These are phyloP conservation scores for Mrakia frigida DNA, from an alignment of 768 basidiomycete genomes.

Conservation along the genomic window DNA sequence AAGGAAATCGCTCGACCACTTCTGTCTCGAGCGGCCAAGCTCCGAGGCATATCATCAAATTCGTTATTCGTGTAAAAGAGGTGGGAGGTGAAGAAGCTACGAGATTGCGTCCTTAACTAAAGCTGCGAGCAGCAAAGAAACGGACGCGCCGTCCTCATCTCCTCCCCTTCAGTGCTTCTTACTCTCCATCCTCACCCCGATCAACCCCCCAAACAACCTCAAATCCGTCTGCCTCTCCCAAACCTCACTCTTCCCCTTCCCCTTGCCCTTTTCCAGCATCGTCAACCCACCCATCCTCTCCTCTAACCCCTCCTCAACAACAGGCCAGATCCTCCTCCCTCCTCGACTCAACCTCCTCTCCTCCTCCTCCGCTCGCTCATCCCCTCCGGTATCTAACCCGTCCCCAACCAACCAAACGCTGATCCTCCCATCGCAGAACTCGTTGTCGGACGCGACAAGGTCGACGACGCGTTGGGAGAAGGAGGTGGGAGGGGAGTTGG, in stretches of 20 bases:
- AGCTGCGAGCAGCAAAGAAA: too few species aligned
- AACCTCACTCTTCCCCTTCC: conserved; percentile 16
- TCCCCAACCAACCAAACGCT: conserved; percentile 31
- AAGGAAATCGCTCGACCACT: too few species aligned
- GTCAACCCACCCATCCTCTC: not conserved
- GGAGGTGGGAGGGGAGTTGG: not conserved
- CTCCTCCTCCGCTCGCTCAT: not conserved
- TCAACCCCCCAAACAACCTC: conserved; percentile 37
- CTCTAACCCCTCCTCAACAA: not conserved
- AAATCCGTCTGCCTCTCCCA: conserved; percentile 40
- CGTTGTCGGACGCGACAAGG: conserved; percentile 29
- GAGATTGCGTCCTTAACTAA: too few species aligned
- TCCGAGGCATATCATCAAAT: too few species aligned
- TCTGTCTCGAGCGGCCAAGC: too few species aligned
- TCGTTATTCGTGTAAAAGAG: too few species aligned
- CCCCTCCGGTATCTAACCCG: conserved; percentile 3
- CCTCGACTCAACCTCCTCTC: not conserved
- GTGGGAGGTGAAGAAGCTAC: too few species aligned
- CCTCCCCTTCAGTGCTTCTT: conserved; percentile 30
- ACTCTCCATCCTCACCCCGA: conserved; percentile 39
- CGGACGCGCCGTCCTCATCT: too few species aligned
- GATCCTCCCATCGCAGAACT: conserved; percentile 11
- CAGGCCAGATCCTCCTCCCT: not conserved
- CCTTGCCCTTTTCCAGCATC: not conserved
- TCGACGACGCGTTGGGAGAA: conserved; percentile 34